These are phyloP conservation scores for Candida odintsovae DNA, from an alignment of 805 yeast genomes.

Conservation along the genomic window DNA sequence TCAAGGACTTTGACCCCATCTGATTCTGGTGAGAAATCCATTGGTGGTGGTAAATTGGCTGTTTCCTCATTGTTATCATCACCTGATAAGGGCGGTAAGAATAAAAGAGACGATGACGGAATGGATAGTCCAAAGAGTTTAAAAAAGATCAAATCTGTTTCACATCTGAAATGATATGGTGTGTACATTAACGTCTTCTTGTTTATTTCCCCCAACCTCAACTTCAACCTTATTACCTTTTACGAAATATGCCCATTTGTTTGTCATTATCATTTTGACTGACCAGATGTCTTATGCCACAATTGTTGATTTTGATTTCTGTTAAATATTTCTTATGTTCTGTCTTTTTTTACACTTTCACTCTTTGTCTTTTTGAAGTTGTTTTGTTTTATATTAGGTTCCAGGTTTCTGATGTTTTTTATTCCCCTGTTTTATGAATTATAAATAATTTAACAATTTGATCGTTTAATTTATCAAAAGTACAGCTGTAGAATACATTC, in stretches of 20 bases:
- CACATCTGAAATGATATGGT: not conserved
- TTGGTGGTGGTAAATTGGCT: constrained; percentile 5
- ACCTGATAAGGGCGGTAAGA: constrained; percentile 5
- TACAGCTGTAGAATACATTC: not conserved
- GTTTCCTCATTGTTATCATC: constrained; percentile 19
- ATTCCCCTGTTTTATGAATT: not conserved
- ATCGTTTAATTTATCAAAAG: not conserved
- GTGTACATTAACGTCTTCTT: too few relatives aligned
- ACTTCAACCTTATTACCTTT: too few relatives aligned
- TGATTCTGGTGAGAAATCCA: not conserved
- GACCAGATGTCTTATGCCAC: not conserved
- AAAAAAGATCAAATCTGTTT: constrained; percentile 1
- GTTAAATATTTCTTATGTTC: not conserved
- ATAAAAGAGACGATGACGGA: constrained; percentile 4
- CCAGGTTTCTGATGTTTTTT: not conserved
- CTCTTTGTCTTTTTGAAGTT: not conserved
- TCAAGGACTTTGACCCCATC: not conserved
- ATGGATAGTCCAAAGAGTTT: not conserved
- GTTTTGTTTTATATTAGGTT: not conserved
- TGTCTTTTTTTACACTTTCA: too few relatives aligned
- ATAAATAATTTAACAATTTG: not conserved
- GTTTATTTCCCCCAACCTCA: too few relatives aligned
- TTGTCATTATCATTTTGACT: not conserved
- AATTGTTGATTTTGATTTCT: not conserved
- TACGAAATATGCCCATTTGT: not conserved